A percentile compares a stretch with the other conserved stretches of the same genome.
Evolutionary conservation across 768 basidiomycete genomes (phyloP).

Genomic region (Plicaturopsis crispa): DNA sequence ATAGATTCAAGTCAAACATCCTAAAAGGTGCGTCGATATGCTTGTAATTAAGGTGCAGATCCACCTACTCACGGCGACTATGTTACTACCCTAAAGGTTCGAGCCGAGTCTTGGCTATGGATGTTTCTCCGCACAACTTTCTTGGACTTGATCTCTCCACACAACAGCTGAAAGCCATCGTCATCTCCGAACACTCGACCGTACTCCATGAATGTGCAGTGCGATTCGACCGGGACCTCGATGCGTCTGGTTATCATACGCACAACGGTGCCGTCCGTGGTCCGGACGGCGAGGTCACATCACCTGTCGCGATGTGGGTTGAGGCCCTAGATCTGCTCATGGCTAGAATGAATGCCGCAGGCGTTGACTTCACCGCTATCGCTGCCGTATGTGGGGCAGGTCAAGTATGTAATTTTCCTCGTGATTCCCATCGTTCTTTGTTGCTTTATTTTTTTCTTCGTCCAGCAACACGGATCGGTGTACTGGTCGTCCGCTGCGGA

Average conservation of each 20-base stretch:
- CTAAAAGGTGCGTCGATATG: no score
- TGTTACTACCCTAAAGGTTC: no score
- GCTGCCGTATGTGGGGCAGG: conserved; percentile 69
- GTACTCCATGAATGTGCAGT: conserved; percentile 66
- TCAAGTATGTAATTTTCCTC: conserved; percentile 39
- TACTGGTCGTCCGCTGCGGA: conserved; percentile 66
- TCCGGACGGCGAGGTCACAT: conserved; percentile 68
- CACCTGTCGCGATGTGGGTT: conserved; percentile 80
- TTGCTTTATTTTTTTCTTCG: not conserved
- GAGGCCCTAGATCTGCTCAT: conserved; percentile 77
- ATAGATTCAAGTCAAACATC: no score
- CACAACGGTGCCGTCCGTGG: conserved; percentile 59
- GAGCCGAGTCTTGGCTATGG: no score
- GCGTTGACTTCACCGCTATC: conserved; percentile 52
- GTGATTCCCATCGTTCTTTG: no score
- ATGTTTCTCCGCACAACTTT: no score
- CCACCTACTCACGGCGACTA: no score
- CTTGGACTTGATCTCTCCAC: conserved; percentile 86
- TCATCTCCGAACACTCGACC: conserved; percentile 48
- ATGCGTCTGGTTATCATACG: conserved; percentile 57
- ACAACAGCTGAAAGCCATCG: conserved; percentile 74
- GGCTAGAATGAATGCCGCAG: conserved; percentile 47
- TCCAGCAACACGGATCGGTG: conserved; percentile 80
- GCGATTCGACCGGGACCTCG: conserved; percentile 78
- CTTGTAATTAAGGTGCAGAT: no score